phyloP scores from a whole-genome alignment of 495 filamentous ascomycete genomes.

The Peziza echinospora region DNA sequence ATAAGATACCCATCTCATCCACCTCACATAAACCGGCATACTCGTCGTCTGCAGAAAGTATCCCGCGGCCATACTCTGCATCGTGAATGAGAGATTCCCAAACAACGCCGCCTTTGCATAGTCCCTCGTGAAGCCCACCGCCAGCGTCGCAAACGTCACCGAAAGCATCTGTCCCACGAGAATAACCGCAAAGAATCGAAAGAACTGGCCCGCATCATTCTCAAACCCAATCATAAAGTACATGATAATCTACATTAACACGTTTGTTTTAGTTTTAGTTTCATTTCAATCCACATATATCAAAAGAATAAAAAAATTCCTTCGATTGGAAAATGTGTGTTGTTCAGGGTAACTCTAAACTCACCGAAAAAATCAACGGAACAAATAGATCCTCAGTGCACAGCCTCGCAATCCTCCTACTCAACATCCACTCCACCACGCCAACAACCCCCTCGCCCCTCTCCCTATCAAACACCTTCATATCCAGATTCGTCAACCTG shows the following conservation, averaged over 20 bases:
- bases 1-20: slow-evolving; percentile 42
- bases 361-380: slow-evolving; percentile 37
- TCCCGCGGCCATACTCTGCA: slow-evolving; percentile 50
- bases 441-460: slow-evolving; percentile 45
- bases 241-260: slow-evolving; percentile 36
- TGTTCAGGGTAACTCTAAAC: slow-evolving; percentile 4
- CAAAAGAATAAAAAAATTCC: not conserved
- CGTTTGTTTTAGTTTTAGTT: too few species aligned
- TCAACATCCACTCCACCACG: slow-evolving; percentile 42
- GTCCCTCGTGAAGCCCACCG: slow-evolving; percentile 35
- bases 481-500: slow-evolving; percentile 40
- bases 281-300: too few species aligned
- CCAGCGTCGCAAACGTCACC: slow-evolving; percentile 37
- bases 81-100: slow-evolving; percentile 44
- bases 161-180: slow-evolving; percentile 45
- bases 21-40: slow-evolving; percentile 51
- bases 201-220: slow-evolving; percentile 34
- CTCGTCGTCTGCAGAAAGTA: slow-evolving; percentile 49
- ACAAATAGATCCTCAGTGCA: slow-evolving; percentile 46
- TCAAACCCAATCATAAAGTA: slow-evolving; percentile 62
- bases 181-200: slow-evolving; percentile 42
- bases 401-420: slow-evolving; percentile 40
- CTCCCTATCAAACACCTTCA: slow-evolving; percentile 52
- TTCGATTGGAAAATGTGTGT: not conserved
- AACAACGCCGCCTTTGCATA: slow-evolving; percentile 42